Evolutionary conservation across 805 yeast genomes (phyloP).

Genomic region (Saccharomycopsis synnaedendra): DNA sequence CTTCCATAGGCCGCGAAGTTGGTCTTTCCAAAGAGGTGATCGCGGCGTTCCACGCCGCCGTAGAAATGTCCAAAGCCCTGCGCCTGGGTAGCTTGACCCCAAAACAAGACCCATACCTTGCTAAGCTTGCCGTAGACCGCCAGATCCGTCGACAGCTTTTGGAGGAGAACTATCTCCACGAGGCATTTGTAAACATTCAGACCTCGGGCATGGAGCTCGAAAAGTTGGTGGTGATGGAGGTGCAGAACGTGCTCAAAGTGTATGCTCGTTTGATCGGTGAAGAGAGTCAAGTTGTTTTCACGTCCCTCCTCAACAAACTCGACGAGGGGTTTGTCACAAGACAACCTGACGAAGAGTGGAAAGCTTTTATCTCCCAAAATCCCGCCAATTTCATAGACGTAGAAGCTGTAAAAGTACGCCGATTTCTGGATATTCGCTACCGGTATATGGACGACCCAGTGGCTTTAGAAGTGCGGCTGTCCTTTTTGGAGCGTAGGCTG

Average conservation of each 20-base stretch:
- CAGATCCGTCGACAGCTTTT: conserved; percentile 67
- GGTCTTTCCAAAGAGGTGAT: conserved; percentile 50
- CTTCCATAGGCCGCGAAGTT: conserved; percentile 59
- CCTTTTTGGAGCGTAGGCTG: conserved; percentile 79
- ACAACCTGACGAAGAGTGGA: conserved; percentile 83
- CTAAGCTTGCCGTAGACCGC: conserved; percentile 60
- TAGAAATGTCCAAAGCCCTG: conserved; percentile 46
- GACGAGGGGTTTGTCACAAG: conserved; percentile 62
- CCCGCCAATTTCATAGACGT: conserved; percentile 64
- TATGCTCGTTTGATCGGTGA: conserved; percentile 63
- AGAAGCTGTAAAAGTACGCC: conserved; percentile 43
- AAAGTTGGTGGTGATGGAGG: conserved; percentile 74
- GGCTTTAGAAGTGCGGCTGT: conserved; percentile 59
- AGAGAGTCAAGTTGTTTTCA: conserved; percentile 63
- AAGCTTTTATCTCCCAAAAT: conserved; percentile 52
- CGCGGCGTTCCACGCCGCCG: conserved; percentile 42
- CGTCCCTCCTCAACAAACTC: conserved; percentile 51
- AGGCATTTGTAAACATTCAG: conserved; percentile 80
- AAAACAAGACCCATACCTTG: conserved; percentile 71
- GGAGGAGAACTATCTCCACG: conserved; percentile 81
- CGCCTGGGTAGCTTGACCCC: conserved; percentile 35
- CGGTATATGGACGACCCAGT: conserved; percentile 60
- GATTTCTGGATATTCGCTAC: conserved; percentile 49
- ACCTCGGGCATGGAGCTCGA: conserved; percentile 82
- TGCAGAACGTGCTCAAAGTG: conserved; percentile 69